Base-by-base conservation (phyloP, 2,329 filamentous ascomycete species). In the Colletotrichum neosansevieriae region DNA sequence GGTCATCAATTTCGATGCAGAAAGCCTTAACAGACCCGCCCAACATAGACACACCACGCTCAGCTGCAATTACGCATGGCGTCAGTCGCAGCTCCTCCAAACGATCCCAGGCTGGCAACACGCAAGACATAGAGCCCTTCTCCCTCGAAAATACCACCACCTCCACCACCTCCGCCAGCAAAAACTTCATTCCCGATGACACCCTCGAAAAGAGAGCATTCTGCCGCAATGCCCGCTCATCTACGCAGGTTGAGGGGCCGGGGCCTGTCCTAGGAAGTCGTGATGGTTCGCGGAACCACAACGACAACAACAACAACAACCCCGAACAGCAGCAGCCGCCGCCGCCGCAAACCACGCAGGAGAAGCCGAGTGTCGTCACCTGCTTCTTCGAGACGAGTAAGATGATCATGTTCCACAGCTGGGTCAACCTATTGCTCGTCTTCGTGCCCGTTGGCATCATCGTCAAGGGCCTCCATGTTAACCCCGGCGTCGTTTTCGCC, bases 361-460 rank as follows among this genome's bases (percentile, higher is more conserved):
- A 54, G 9, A 57, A 67, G 38, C 51, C 57, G 3, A 40, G 34
- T 24, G 63, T 69, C 13, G 60, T 62, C 17, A 62, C 67, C 38
- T 57, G 63, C 63, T 69, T 69, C 64, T 67, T 57, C 15, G 44
- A 67, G 17, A 67, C 63, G 15, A 63, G 50, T 29, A 69, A 63
- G 75, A 88, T 90, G 76, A 79, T 84, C 72, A 85, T 94, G 70
- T 85, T 89, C 49, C 88, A 92, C 76, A 94, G 90, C 82, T 94
- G 91, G 87, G 83, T 95, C 81, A 95, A 96, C 77, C 74, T 93
- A 62, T 82, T 95, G 72, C 83, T 95, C 71, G 80, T 94, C 62
- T 94, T 94, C 75, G 92, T 95, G 34, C 93, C 92, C 7, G 84
- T 92, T 60, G 93, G 92, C 73, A 94, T 96, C 74, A 85, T 85